Base-by-base conservation (phyloP, 192 early-diverging fungal genomes). In the Umbelopsis sp. region DNA sequence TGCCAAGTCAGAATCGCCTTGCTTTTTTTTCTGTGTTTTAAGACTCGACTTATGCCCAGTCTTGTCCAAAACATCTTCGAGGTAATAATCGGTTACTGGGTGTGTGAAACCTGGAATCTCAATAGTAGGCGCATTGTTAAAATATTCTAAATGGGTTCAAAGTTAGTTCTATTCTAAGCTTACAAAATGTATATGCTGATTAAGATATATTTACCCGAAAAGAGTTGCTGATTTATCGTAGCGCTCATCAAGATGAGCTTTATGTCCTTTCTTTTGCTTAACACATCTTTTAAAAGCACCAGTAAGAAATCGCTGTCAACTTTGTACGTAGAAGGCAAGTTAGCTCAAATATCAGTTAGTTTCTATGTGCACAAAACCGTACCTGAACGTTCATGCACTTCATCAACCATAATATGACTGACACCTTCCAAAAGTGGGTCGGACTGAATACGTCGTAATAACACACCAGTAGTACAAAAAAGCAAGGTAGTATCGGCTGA, bases 251-350 rank as follows among this genome's bases (percentile, higher is more conserved):
- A 66, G 21, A 92, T 78, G 16, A 91, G 73, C 71, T 84, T 84
- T 23, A 94, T 58, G 65, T 89, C 90, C 4, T 72, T 74, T 9
- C 85, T 70, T 41, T 73, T 71, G 21, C 83, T 71, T 30, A 85
- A 64, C 13, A 94, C 76, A 22, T 91, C 80, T 50, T 83, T 82
- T 33, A 93, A 76, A 46, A 88, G 80, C 25, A 93, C 81, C 7
- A 94, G 55, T 49, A 94, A 71, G 61, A 94, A 92, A 71, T 94
- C 93, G 5, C 85, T 86, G 68, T 94, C 92, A 3, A 94, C 74
- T 30, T 72, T 82, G 20, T 37, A 48, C n/a, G n/a, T 35, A 51
- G 25, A 4, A 33, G 15, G 13, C 37, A 16, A 18, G 2, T 37
- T 10, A 55, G 41, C 0, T 53, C 3, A 11, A 25, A 7, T 35